Evolutionary conservation across 148 eudicot genomes (phyloP).

Genomic region (Vaccinium myrtillus): DNA sequence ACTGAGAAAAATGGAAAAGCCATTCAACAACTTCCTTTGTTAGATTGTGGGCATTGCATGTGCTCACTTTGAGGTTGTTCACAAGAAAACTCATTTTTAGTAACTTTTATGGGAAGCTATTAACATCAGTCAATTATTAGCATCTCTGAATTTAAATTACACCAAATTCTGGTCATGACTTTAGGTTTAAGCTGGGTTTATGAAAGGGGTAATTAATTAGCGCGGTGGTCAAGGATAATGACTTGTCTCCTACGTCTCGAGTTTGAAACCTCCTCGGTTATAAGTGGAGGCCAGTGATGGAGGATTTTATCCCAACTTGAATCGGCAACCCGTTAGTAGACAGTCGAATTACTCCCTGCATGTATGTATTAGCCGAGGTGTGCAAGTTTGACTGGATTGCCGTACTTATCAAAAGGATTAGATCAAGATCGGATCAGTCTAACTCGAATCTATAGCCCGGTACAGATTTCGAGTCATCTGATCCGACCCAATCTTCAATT

Average conservation of each 20-base stretch:
- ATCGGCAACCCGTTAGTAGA: no score
- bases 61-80: not conserved
- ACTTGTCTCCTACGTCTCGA: not conserved
- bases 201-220: not conserved
- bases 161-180: not conserved
- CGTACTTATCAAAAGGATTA: no score
- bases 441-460: no score
- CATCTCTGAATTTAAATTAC: not conserved
- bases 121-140: not conserved
- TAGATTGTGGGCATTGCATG: not conserved
- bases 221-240: not conserved
- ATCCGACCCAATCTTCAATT: no score
- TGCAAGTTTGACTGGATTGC: no score
- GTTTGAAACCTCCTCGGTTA: no score
- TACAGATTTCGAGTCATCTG: no score
- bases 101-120: not conserved
- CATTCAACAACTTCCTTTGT: not conserved
- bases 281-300: not conserved
- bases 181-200: not conserved
- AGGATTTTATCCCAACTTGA: no score
- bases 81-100: not conserved
- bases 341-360: no score
- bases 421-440: no score
- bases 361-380: no score
- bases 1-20: not conserved